Evolutionary conservation across 1,284 basidiomycete genomes (phyloP), one percentile per base, ranked within the genome.

Genomic region (Boletus nobilissimus): DNA sequence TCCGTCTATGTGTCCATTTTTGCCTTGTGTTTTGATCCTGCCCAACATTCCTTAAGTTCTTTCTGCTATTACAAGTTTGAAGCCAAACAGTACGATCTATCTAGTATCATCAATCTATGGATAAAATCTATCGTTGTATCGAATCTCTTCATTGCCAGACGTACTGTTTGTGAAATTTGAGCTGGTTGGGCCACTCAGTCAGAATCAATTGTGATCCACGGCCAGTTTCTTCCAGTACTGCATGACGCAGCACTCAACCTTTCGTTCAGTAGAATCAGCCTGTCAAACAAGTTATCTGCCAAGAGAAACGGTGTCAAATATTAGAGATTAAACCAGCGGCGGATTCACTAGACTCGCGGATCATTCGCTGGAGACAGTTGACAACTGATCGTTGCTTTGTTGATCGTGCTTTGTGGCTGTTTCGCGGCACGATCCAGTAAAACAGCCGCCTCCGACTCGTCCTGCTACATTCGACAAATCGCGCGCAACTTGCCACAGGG

Each of bases 391-490:
- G 29, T 70, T 73, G 40, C 46, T 24, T 73, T 64, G 70, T 66
- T 57, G 32, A 39, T 18, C 54, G 18, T 57, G 54, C 26, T 75
- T 67, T 34, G 43, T 34, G 62, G 48, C 51, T 32, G 57, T 36
- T 39, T 70, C 51, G n/a, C 46, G 64, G 51, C 63, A 43, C 77
- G 72, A 62, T 43, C 18, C 29, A 69, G 46, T 32, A 39, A 39
- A 77, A 34, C 32, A 34, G n/a, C n/a, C n/a, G n/a, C n/a, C 54
- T 79, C 57, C 70, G 38, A 62, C 70, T 14, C 5, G 34, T n/a
- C n/a, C n/a, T n/a, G n/a, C 19, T 24, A 46, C 19, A 46, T 22
- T 48, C 22, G 22, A 48, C 46, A 48, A 48, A 48, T 10, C 22
- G 46, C 46, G 46, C 46, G 22, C 43, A 36, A n/a, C 10, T 64